These are phyloP conservation scores for Hymenoscyphus fraxineus DNA, from an alignment of 2,329 filamentous ascomycete genomes.

Conservation along the genomic window DNA sequence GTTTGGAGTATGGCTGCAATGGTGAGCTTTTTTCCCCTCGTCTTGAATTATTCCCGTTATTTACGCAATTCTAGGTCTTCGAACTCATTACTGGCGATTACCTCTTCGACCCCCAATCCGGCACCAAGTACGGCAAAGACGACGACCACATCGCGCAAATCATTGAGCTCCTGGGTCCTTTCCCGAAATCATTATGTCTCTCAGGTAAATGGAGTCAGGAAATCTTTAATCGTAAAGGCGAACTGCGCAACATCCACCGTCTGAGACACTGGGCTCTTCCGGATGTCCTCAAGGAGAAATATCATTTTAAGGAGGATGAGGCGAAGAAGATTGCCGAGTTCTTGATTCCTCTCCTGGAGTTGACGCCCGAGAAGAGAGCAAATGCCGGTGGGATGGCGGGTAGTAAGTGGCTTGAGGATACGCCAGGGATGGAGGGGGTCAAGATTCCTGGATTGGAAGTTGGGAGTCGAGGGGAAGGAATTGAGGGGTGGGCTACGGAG, in stretches of 20 bases:
- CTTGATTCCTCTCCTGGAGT: conserved; percentile 83
- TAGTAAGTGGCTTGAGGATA: conserved; percentile 77
- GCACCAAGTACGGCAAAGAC: conserved; percentile 98
- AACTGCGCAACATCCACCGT: conserved; percentile 94
- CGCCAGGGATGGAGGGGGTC: conserved; percentile 80
- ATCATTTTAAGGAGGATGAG: conserved; percentile 86
- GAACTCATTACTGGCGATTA: conserved; percentile 98
- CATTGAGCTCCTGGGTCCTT: conserved; percentile 90
- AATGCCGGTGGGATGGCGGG: conserved; percentile 95
- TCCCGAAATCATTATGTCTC: conserved; percentile 87
- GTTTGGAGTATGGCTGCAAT: conserved; percentile 99
- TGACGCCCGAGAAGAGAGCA: conserved; percentile 81
- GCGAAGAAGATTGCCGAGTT: conserved; percentile 76
- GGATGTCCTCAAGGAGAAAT: conserved; percentile 92
- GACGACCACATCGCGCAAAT: conserved; percentile 99
- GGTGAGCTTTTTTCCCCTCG: conserved; percentile 61
- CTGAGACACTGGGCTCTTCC: conserved; percentile 93
- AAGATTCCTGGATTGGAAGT: conserved; percentile 70
- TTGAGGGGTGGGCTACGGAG: conserved; percentile 89
- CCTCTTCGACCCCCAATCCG: conserved; percentile 95
- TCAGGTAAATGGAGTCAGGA: conserved; percentile 97
- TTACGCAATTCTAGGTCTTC: conserved; percentile 63
- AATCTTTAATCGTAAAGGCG: conserved; percentile 97
- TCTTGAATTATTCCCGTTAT: conserved; percentile 1
- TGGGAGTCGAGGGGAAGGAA: conserved; percentile 82